Evolutionary conservation across 345 rosid species (phyloP), one percentile per base, ranked within the genome.

Genomic region (Salix viminalis): DNA sequence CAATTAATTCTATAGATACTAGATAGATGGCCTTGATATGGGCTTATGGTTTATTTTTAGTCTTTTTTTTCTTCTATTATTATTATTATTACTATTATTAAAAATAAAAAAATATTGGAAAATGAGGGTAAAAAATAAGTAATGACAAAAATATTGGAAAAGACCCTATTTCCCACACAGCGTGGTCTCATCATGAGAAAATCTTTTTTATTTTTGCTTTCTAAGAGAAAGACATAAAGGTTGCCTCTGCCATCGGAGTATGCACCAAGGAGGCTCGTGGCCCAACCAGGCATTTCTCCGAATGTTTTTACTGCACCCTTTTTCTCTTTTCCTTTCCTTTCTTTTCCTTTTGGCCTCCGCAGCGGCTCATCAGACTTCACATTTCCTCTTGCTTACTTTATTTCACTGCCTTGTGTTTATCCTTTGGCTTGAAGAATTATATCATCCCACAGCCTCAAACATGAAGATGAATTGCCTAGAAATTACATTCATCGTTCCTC

Each of bases 111-210:
- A 4, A 32, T 32, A 32, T 32, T 32, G 0, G 34, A 32, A 32
- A 32, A 32, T 30, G 34, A 32, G 34, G 34, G 34, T 32, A 41
- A 41, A 0, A 41, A 41, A 41, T 2, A 41, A 2, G 2, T 10
- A 0, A 41, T 0, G 44, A 9, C 3, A 9, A 41, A 41, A 41
- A 41, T 41, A 9, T 41, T 41, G 44, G 44, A 41, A 41, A 41
- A 10, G 44, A 41, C 44, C 60, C 60, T 23, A 62, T 74, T 74
- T 50, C 70, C 39, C 73, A 52, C 3, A 50, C 36, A 72, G 69
- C 60, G 74, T 70, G 83, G 71, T 77, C 74, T 79, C 75, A 79
- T 83, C 78, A 70, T 79, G 71, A 64, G 58, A 76, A 83, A 83
- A 80, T 71, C 77, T 66, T 66, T 66, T 67, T 34, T 42, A 0